These are phyloP conservation scores for Debaryomycetaceae sp. DNA, from an alignment of 1,139 yeast genomes.

Conservation along the genomic window DNA sequence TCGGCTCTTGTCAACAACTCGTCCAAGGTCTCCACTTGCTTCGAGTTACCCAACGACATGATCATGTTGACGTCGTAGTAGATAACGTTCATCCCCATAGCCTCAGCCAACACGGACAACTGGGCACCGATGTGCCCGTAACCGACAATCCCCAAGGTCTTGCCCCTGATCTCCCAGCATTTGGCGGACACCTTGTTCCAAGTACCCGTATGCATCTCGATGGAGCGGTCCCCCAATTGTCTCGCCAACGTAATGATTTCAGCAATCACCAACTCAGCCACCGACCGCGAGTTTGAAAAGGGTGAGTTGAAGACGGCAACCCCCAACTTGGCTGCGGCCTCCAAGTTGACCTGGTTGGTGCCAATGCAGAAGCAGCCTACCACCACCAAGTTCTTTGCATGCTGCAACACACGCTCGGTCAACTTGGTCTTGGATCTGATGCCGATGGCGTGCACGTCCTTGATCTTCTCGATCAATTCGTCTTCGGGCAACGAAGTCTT, in stretches of 20 bases:
- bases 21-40: slow-evolving; percentile 81
- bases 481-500: slow-evolving; percentile 89
- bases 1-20: slow-evolving; percentile 80
- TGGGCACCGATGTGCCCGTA: slow-evolving; percentile 99
- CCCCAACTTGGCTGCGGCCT: slow-evolving; percentile 88
- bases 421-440: slow-evolving; percentile 94
- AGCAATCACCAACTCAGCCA: slow-evolving; percentile 95
- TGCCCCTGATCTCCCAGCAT: slow-evolving; percentile 99
- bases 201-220: slow-evolving; percentile 92
- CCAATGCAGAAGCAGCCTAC: slow-evolving; percentile 99
- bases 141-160: slow-evolving; percentile 94
- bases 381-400: slow-evolving; percentile 84
- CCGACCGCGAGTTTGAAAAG: slow-evolving; percentile 96
- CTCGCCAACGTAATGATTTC: slow-evolving; percentile 92
- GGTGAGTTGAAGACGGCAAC: slow-evolving; percentile 98
- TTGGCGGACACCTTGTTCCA: slow-evolving; percentile 96
- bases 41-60: slow-evolving; percentile 96
- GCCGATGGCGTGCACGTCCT: slow-evolving; percentile 94
- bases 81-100: slow-evolving; percentile 96
- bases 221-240: slow-evolving; percentile 95
- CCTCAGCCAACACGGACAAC: slow-evolving; percentile 92
- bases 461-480: slow-evolving; percentile 89
- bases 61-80: slow-evolving; percentile 90
- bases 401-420: slow-evolving; percentile 70
- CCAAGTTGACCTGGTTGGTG: slow-evolving; percentile 94